Evolutionary conservation across 257 asterid genomes (phyloP), one percentile per base, ranked within the genome.

Genomic region (Ehretia macrophylla): DNA sequence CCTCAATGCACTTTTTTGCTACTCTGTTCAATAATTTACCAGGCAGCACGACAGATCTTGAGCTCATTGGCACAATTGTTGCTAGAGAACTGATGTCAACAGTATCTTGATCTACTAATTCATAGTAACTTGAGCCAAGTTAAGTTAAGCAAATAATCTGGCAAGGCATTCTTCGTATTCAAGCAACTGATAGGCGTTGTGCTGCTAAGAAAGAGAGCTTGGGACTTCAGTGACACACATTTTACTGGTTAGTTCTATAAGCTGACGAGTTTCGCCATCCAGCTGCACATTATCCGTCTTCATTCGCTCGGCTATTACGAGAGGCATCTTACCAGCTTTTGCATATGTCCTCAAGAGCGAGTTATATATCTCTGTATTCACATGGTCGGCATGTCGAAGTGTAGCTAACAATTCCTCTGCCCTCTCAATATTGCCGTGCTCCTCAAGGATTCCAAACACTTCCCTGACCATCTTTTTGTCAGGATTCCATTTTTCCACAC

Each of bases 221-320:
- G 85, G 86, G 72, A 93, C 75, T 63, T 89, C 94, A 70, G 85
- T 62, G 3, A 86, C 79, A 39, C 84, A 79, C 92, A 89, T 68
- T 75, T 75, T 83, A 76, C 91, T 80, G 0, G 94, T 93, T 19
- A 66, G 40, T 18, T 68, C 73, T 22, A 93, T 45, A 20, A 89
- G 79, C 64, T 73, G 70, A 75, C 46, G 57, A 10, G 90, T 86
- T 56, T 89, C 95, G 56, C 77, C 85, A 18, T 86, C 78, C 77
- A 81, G 54, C 74, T 63, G 68, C 22, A 86, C 88, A 32, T 73
- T 68, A 58, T 93, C 99, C 82, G 69, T 83, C 72, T 80, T 71
- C 97, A 93, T 93, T 87, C 97, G 79, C 78, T 93, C 97, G 11
- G 75, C 84, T 69, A 93, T 76, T 50, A 80, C 71, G 57, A 85